phyloP scores from a whole-genome alignment of 2,329 filamentous ascomycete genomes.

The Penicillium palitans region DNA sequence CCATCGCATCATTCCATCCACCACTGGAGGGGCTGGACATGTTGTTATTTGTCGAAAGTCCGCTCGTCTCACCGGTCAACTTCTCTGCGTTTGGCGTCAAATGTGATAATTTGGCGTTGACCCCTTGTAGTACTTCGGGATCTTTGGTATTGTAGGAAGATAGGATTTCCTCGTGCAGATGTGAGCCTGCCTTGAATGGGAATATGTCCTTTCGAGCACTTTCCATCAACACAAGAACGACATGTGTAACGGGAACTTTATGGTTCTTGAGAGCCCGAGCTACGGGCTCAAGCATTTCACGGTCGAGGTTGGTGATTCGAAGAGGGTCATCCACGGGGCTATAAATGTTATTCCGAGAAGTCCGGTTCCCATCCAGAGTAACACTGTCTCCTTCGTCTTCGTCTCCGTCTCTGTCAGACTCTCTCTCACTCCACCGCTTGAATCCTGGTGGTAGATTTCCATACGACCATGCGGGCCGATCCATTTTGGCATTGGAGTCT shows the following conservation, averaged over 20 bases:
- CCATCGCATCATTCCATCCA: slow-evolving; percentile 24
- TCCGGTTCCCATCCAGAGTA: neutral
- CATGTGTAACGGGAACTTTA: slow-evolving; percentile 32
- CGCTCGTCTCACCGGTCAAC: slow-evolving; percentile 31
- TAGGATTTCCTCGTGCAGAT: slow-evolving; percentile 29
- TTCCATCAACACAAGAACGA: slow-evolving; percentile 35
- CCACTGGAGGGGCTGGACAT: slow-evolving; percentile 8
- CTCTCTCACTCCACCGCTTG: slow-evolving; percentile 21
- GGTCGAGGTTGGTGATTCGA: slow-evolving; percentile 34
- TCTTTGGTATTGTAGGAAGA: slow-evolving; percentile 23
- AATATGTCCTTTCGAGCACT: slow-evolving; percentile 36
- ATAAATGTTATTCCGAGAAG: slow-evolving; percentile 23
- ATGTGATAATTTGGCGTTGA: slow-evolving; percentile 26
- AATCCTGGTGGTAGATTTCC: slow-evolving; percentile 30
- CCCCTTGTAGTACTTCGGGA: slow-evolving; percentile 8
- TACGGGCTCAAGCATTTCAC: slow-evolving; percentile 28
- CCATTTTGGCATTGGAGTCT: slow-evolving; percentile 7
- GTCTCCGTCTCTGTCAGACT: neutral
- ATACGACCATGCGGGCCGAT: slow-evolving; percentile 26
- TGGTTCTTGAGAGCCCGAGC: slow-evolving; percentile 25
- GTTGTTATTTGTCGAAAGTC: slow-evolving; percentile 8
- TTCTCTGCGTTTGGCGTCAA: slow-evolving; percentile 33
- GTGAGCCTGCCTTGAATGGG: slow-evolving; percentile 30
- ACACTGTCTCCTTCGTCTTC: neutral
- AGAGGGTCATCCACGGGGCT: slow-evolving; percentile 33